Conservation (phyloP, 805 yeast genomes). For the Candida michaelii region DNA sequence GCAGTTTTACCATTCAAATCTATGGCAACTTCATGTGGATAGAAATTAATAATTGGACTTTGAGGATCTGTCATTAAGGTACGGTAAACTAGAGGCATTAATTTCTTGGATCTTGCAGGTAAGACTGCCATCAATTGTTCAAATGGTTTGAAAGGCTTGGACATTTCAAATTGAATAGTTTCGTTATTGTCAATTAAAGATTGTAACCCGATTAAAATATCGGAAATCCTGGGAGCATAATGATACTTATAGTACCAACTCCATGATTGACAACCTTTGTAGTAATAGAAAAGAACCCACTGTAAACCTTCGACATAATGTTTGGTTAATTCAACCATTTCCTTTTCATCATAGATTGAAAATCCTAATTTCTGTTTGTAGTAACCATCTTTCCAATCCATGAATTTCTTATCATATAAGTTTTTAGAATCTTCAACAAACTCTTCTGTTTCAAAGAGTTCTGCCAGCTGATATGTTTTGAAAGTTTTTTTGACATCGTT, state of each 20-base stretch:
- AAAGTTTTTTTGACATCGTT: constrained; percentile 51
- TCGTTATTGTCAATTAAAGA: constrained; percentile 37
- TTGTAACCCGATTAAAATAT: constrained; percentile 70
- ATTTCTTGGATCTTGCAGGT: constrained; percentile 83
- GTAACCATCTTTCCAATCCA: constrained; percentile 81
- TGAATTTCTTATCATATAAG: constrained; percentile 71
- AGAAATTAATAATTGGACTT: constrained; percentile 87
- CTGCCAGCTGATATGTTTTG: constrained; percentile 65
- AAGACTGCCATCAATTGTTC: constrained; percentile 97
- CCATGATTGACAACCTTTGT: constrained; percentile 92
- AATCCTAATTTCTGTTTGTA: constrained; percentile 80
- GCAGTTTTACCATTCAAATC: constrained; percentile 95
- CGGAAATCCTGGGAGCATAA: constrained; percentile 93
- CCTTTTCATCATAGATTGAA: constrained; percentile 57
- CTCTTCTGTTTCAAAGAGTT: constrained; percentile 60
- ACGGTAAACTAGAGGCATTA: constrained; percentile 78
- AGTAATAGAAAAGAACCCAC: constrained; percentile 93
- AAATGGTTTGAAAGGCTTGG: constrained; percentile 85
- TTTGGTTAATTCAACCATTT: constrained; percentile 62
- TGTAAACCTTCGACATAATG: constrained; percentile 93
- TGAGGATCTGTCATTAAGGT: constrained; percentile 79
- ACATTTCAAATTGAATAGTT: constrained; percentile 53
- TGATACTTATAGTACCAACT: constrained; percentile 90
- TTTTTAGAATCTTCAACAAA: constrained; percentile 49
- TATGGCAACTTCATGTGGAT: constrained; percentile 82